Conservation (phyloP, 116 monocot species). For the Papilionanthe hybrid region DNA sequence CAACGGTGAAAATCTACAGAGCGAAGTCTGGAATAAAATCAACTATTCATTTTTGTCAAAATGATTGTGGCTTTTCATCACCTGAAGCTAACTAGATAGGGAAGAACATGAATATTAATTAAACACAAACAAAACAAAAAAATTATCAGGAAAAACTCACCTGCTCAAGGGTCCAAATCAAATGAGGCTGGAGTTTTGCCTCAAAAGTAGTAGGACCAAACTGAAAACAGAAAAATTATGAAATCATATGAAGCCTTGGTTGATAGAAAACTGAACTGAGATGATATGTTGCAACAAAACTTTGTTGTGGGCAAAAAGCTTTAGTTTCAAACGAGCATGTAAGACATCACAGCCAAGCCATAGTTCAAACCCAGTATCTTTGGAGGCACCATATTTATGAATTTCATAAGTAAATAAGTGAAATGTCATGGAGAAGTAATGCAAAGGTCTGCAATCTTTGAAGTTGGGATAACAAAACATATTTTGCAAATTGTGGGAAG, state of each 20-base stretch:
- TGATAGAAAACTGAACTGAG: neutral
- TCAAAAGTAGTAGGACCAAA: constrained; percentile 66
- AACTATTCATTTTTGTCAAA: neutral
- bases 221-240: constrained; percentile 25
- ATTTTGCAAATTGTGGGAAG: neutral
- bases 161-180: constrained; percentile 86
- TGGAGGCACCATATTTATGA: neutral
- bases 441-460: neutral
- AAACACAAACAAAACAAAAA: neutral
- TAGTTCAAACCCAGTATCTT: neutral
- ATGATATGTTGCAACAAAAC: neutral
- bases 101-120: neutral
- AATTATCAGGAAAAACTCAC: constrained; percentile 21
- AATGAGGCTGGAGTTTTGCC: constrained; percentile 70
- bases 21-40: no score
- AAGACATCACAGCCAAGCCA: neutral
- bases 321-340: neutral
- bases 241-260: neutral
- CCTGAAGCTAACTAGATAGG: neutral
- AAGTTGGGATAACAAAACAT: neutral
- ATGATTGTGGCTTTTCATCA: neutral
- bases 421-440: neutral
- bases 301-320: neutral
- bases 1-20: no score
- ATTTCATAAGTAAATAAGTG: neutral